Percentiles rank a stretch among this genome's conserved stretches.
Conservation (phyloP, 768 basidiomycete genomes). For the Suillus cothurnatus region DNA sequence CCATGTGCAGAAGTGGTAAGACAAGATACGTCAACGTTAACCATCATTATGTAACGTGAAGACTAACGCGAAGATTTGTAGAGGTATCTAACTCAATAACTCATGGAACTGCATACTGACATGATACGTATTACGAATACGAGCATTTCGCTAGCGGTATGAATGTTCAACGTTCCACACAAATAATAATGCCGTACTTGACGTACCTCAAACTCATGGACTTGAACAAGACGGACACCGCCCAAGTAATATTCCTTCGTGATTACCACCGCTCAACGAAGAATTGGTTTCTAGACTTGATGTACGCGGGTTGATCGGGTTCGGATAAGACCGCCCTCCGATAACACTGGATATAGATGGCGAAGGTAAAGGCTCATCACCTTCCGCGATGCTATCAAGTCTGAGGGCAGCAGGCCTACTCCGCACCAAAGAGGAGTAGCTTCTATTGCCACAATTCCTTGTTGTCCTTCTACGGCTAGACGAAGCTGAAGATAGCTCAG, state of each 20-base stretch:
- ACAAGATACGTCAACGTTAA: not conserved
- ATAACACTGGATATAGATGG: not conserved
- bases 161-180: not conserved
- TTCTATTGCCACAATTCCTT: not conserved
- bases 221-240: not conserved
- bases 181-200: too few relatives aligned
- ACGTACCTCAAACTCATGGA: not conserved
- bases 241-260: not conserved
- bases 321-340: not conserved
- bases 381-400: constrained; percentile 7
- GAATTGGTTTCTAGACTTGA: too few relatives aligned
- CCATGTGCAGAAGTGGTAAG: not conserved
- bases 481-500: not conserved
- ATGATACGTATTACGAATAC: not conserved
- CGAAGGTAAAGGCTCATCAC: not conserved
- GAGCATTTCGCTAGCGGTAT: not conserved
- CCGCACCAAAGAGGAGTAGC: not conserved
- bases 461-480: not conserved
- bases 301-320: not conserved
- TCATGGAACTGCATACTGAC: not conserved
- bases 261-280: not conserved
- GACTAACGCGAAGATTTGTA: not conserved
- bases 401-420: not conserved
- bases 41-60: not conserved
- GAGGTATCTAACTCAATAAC: not conserved